Percentiles rank a stretch among this genome's conserved stretches.
Evolutionary conservation across 345 rosid species (phyloP).

Genomic region (Eucalyptus cladocalyx): DNA sequence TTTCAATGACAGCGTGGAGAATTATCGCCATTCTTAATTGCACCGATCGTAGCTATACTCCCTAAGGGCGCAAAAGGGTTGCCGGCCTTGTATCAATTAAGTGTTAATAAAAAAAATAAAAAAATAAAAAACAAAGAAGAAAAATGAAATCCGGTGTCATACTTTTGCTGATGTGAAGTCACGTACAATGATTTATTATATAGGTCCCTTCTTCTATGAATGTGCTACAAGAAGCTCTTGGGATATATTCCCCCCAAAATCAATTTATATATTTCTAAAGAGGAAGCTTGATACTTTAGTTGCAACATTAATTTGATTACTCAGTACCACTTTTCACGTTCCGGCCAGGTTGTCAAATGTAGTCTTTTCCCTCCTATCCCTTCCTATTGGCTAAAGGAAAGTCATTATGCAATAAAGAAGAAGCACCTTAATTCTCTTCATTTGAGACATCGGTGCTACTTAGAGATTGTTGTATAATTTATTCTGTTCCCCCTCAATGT

Average conservation of each 20-base stretch:
- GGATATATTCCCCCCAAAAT: neutral
- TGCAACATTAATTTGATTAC: neutral
- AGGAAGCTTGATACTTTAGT: neutral
- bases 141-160: neutral
- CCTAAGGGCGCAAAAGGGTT: neutral
- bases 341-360: neutral
- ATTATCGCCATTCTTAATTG: neutral
- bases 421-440: too few relatives aligned
- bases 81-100: neutral
- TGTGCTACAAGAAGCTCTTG: neutral
- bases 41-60: neutral
- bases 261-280: neutral
- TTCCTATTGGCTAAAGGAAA: neutral
- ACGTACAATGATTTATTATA: neutral
- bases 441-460: neutral
- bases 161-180: neutral
- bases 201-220: neutral
- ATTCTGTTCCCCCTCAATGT: neutral
- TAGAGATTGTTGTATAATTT: neutral
- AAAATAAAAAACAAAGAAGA: accelerated
- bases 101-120: neutral
- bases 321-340: neutral
- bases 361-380: neutral
- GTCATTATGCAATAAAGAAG: neutral
- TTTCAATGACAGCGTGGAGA: neutral